These are phyloP conservation scores for Dalbergia oliveri DNA, from an alignment of 306 rosid genomes.

Conservation along the genomic window DNA sequence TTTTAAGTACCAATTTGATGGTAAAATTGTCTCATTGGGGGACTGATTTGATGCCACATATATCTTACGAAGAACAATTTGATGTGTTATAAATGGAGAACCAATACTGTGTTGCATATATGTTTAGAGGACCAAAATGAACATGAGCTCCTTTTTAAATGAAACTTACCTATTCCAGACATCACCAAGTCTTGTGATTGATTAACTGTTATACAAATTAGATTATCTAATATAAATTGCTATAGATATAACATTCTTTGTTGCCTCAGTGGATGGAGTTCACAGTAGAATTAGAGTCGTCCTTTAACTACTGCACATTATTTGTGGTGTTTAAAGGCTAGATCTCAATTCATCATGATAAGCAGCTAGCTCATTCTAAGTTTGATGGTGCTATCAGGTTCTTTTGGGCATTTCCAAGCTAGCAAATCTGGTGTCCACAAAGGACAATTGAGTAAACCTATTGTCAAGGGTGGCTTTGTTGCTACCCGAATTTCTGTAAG, in stretches of 20 bases:
- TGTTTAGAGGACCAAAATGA: conserved; percentile 4
- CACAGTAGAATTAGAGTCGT: neutral
- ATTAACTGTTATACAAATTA: conserved; percentile 8
- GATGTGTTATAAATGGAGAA: conserved; percentile 31
- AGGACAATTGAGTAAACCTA: conserved; percentile 80
- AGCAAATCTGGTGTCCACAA: conserved; percentile 95
- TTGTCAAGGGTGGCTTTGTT: conserved; percentile 96
- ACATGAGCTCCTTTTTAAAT: neutral
- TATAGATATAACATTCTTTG: conserved; percentile 6
- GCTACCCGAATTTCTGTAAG: conserved; percentile 95
- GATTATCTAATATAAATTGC: conserved; percentile 13
- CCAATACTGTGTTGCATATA: neutral
- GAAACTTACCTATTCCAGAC: neutral
- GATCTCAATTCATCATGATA: conserved; percentile 13
- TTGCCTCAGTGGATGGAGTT: conserved; percentile 13
- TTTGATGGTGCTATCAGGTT: conserved; percentile 68
- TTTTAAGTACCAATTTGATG: conserved; percentile 2
- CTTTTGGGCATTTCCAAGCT: conserved; percentile 98
- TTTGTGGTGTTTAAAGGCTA: conserved; percentile 16
- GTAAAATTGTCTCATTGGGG: neutral
- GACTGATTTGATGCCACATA: neutral
- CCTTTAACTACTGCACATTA: conserved; percentile 3
- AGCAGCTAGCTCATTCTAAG: conserved; percentile 19
- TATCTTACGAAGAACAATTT: conserved; percentile 3
- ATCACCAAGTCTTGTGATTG: neutral